A percentile compares a stretch with the other conserved stretches of the same genome.
Conservation (phyloP, 2,329 filamentous ascomycete genomes). For the Colletotrichum eleusines region DNA sequence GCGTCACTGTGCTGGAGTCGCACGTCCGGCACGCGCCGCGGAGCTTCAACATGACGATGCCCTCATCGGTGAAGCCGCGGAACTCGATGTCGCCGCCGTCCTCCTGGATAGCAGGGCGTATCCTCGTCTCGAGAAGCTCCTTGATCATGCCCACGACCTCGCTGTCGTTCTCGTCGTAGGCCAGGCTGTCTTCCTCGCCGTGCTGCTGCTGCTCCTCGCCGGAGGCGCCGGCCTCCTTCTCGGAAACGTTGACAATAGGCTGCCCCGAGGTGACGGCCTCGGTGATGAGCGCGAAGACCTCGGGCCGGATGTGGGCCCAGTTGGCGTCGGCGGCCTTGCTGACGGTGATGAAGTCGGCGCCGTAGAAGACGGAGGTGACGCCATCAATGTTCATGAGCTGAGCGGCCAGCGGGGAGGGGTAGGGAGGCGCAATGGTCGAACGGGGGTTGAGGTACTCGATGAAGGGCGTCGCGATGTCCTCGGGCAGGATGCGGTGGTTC, state of each 20-base stretch:
- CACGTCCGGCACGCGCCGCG: conserved; percentile 95
- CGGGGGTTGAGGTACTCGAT: conserved; percentile 93
- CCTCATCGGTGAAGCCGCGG: conserved; percentile 82
- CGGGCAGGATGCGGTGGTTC: conserved; percentile 86
- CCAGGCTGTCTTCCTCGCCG: conserved; percentile 76
- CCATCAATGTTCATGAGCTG: conserved; percentile 94
- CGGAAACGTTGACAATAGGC: conserved; percentile 79
- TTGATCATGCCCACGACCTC: conserved; percentile 99
- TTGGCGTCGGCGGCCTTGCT: conserved; percentile 89
- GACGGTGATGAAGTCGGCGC: conserved; percentile 94
- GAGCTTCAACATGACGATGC: conserved; percentile 87
- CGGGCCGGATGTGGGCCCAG: conserved; percentile 95
- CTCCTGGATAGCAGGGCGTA: conserved; percentile 95
- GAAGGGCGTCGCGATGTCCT: conserved; percentile 78
- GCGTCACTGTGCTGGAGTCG: conserved; percentile 94
- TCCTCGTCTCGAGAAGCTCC: conserved; percentile 93
- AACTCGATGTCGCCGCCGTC: conserved; percentile 98
- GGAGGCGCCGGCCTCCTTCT: conserved; percentile 60
- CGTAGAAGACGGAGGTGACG: conserved; percentile 95
- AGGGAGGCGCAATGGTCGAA: conserved; percentile 86
- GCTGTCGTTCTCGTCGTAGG: conserved; percentile 89
- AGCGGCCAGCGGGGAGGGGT: conserved; percentile 91
- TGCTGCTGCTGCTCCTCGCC: conserved; percentile 58
- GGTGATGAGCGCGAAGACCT: conserved; percentile 95
- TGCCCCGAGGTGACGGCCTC: conserved; percentile 89